Evolutionary conservation across 1,284 basidiomycete genomes (phyloP).

Genomic region (Abortiporus biennis): DNA sequence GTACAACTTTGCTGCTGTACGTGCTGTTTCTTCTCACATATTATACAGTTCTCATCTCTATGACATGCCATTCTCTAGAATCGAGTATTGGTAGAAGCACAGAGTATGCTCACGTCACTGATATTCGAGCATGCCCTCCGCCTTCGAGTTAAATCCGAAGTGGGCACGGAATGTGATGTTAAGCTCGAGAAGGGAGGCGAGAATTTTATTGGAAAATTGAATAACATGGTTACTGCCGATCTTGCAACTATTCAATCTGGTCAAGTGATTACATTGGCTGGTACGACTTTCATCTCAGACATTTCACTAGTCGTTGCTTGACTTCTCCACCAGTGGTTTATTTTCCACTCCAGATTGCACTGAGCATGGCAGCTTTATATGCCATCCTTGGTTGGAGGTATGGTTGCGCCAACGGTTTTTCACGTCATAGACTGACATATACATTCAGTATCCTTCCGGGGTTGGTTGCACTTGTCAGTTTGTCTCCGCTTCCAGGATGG

Average conservation of each 20-base stretch:
- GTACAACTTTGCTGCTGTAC: slow-evolving; percentile 7
- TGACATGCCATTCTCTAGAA: slow-evolving; percentile 21
- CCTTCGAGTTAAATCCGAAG: slow-evolving; percentile 56
- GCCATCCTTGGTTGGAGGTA: slow-evolving; percentile 43
- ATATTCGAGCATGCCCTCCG: slow-evolving; percentile 68
- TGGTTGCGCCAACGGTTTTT: slow-evolving; percentile 4
- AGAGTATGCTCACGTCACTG: slow-evolving; percentile 63
- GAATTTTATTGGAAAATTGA: slow-evolving; percentile 42
- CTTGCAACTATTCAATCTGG: slow-evolving; percentile 23
- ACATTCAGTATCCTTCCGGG: slow-evolving; percentile 39
- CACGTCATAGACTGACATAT: slow-evolving; percentile 6
- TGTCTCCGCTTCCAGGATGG: slow-evolving; percentile 46
- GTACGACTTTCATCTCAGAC: slow-evolving; percentile 6
- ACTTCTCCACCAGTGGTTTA: slow-evolving; percentile 18
- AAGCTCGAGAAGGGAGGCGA: slow-evolving; percentile 4
- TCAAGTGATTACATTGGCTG: slow-evolving; percentile 22
- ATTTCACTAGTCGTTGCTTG: not conserved
- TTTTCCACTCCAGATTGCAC: slow-evolving; percentile 28
- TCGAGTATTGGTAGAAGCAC: slow-evolving; percentile 43
- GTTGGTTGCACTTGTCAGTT: slow-evolving; percentile 41
- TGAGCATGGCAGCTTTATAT: slow-evolving; percentile 39
- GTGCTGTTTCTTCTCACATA: not conserved
- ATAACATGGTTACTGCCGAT: slow-evolving; percentile 33
- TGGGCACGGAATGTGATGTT: slow-evolving; percentile 8
- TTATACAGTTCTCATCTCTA: not conserved